Evolutionary conservation across 2,329 filamentous ascomycete genomes (phyloP).

Genomic region (Colletotrichum gloeosporioides): DNA sequence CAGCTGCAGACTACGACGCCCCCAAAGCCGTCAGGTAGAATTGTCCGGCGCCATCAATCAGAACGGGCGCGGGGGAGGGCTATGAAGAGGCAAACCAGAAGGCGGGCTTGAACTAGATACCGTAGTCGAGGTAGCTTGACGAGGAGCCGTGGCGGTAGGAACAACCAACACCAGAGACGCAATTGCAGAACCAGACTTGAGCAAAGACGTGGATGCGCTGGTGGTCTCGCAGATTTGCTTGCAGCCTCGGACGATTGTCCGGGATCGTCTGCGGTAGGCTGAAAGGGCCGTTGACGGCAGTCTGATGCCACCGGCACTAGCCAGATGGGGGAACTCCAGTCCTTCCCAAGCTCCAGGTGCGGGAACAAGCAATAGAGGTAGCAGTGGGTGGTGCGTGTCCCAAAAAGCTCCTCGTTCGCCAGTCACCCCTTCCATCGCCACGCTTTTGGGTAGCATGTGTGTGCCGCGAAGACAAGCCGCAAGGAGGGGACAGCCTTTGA

Average conservation of each 20-base stretch:
- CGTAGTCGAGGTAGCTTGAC: not conserved
- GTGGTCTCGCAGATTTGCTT: conserved; percentile 1
- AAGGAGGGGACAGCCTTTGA: not conserved
- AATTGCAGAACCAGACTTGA: not conserved
- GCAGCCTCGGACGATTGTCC: conserved; percentile 13
- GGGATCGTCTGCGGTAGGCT: conserved; percentile 13
- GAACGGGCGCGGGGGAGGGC: not conserved
- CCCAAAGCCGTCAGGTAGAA: not conserved
- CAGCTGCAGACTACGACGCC: not conserved
- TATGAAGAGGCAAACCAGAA: not conserved
- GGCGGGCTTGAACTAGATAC: not conserved
- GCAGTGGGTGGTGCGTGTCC: not conserved
- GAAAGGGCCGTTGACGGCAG: conserved; percentile 19
- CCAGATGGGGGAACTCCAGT: conserved; percentile 5
- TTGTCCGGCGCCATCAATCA: not conserved
- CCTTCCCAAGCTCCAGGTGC: not conserved
- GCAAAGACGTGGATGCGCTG: not conserved
- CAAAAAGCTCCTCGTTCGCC: conserved; percentile 3
- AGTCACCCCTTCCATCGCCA: conserved; percentile 18
- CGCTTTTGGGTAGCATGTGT: conserved; percentile 23
- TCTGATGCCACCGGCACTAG: conserved; percentile 18
- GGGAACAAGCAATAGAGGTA: not conserved
- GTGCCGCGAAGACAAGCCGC: conserved; percentile 13
- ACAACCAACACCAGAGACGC: not conserved
- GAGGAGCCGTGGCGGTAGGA: not conserved